Base-by-base conservation (phyloP, 2,329 filamentous ascomycete species). In the Aureobasidium mangrovei region DNA sequence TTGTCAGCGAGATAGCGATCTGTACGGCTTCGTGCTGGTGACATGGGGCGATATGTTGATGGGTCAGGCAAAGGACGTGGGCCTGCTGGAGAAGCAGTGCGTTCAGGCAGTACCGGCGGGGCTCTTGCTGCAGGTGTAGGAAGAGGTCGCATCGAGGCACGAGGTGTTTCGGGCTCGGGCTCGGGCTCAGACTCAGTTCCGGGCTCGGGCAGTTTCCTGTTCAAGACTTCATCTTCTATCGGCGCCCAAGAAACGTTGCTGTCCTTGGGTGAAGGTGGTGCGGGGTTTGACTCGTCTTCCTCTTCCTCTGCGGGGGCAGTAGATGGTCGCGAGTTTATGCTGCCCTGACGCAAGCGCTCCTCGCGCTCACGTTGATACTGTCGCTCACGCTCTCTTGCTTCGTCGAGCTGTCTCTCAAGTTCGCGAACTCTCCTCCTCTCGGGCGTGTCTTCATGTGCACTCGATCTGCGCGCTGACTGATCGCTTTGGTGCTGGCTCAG, bases 401-500 rank as follows among this genome's bases (percentile, higher is more conserved):
- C 77, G 62, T 83, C 81, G 1, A 88, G 74, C 64, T 88, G 80
- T 32, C 77, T 76, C 70, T 97, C 91, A 4, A 97, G 77, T 66
- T 96, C 85, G 62, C 80, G 80, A 58, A 96, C 84, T 39, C 90
- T 82, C 59, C 77, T 79, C 58, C 76, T 81, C 67, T 91, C 80
- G 2, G 74, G 69, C 27, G 72, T 74, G 57, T 70, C 59, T 56
- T 70, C 66, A 62, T 63, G 61, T 60, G 53, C 69, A 64, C 58
- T 75, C 64, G 61, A 65, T 35, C 66, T 49, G 61, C 67, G 40
- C 62, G 67, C 54, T 47, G 60, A 62, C 65, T 86, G 82, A 60
- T 88, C 84, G 24, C 84, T 82, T 67, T 88, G 85, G 66, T 95
- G 95, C 65, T 95, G 86, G 64, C 87, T 91, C 48, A 95, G 77